Evolutionary conservation across 2,329 filamentous ascomycete genomes (phyloP), one percentile per base, ranked within the genome.

Genomic region (Fusarium papillatum): DNA sequence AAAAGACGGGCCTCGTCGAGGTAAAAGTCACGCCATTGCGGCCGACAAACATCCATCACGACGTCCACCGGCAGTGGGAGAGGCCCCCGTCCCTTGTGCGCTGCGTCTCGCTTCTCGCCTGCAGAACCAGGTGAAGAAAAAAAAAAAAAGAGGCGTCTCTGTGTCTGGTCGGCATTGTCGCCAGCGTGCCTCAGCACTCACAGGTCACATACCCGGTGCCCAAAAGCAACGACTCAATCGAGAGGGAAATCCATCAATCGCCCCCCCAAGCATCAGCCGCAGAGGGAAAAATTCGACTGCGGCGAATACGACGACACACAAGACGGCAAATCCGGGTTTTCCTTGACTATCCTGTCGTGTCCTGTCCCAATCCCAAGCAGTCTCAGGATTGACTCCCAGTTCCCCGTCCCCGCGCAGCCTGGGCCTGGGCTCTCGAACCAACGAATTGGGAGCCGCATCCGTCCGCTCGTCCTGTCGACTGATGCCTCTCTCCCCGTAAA

Each of bases 11-110:
- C 64, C 76, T 70, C 74, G 71, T 77, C 72, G 75, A 78, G 77
- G 73, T 63, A 77, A 79, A 80, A 78, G 79, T 80, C 79, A 80
- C 79, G 79, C 79, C 79, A 80, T 79, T 76, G 64, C 76, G 72
- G 72, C 64, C 77, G 71, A 80, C 66, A 78, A 76, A 80, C 77
- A 80, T 80, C 79, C 77, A 80, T 80, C 79, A 74, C 70, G 75
- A 78, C 73, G 75, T 76, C 73, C 68, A 75, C 75, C 76, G 77
- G 73, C 70, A 79, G 70, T 78, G 67, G 65, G 43, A 74, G 64
- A 70, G 65, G 76, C 53, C 69, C 69, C 73, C 61, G 55, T 70
- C 64, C 67, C 34, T 60, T 55, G 38, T 64, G 50, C 62, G 61
- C 71, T 65, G 48, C 50, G 39, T 59, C 73, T 76, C 74, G 68